These are phyloP conservation scores for Phycomyces nitens DNA, from an alignment of 192 early-diverging fungal species.

Conservation along the genomic window DNA sequence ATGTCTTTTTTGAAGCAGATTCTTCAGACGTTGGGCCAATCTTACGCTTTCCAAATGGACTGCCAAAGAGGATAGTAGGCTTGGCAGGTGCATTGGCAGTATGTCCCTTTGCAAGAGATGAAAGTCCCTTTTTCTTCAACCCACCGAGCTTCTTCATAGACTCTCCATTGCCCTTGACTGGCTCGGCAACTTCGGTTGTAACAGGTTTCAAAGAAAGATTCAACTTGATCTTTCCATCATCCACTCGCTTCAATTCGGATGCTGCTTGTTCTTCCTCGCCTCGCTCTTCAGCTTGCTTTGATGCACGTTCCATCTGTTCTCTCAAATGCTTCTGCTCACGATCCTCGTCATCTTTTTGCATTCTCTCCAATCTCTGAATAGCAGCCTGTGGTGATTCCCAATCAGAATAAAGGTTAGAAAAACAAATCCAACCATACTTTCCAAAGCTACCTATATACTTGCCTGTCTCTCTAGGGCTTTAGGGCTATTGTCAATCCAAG, in stretches of 20 bases:
- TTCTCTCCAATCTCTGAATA: constrained; percentile 73
- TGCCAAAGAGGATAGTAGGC: background rate
- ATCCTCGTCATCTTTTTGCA: constrained; percentile 85
- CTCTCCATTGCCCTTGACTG: constrained; percentile 10
- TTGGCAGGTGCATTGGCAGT: background rate
- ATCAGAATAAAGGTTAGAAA: too few relatives aligned
- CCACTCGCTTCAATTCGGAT: constrained; percentile 65
- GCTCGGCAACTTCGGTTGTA: constrained; percentile 11
- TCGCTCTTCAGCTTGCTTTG: constrained; percentile 38
- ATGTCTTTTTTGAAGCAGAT: too few relatives aligned
- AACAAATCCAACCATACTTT: too few relatives aligned
- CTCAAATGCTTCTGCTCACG: constrained; percentile 69
- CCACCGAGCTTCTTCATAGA: constrained; percentile 19
- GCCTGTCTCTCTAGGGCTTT: constrained; percentile 80
- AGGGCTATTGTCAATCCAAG: constrained; percentile 89
- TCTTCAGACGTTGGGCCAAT: background rate
- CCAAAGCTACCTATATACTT: background rate
- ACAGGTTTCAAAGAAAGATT: constrained; percentile 52
- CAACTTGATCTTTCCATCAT: constrained; percentile 70
- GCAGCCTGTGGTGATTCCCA: constrained; percentile 53
- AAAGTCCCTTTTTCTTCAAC: constrained; percentile 23
- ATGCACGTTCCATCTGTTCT: constrained; percentile 82
- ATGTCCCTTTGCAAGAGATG: constrained; percentile 22
- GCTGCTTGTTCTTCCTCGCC: constrained; percentile 18
- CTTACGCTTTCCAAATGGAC: background rate